A percentile compares a stretch with the other conserved stretches of the same genome.
Conservation (phyloP, 2,329 filamentous ascomycete genomes). For the Parasarocladium wereldwijsianum region DNA sequence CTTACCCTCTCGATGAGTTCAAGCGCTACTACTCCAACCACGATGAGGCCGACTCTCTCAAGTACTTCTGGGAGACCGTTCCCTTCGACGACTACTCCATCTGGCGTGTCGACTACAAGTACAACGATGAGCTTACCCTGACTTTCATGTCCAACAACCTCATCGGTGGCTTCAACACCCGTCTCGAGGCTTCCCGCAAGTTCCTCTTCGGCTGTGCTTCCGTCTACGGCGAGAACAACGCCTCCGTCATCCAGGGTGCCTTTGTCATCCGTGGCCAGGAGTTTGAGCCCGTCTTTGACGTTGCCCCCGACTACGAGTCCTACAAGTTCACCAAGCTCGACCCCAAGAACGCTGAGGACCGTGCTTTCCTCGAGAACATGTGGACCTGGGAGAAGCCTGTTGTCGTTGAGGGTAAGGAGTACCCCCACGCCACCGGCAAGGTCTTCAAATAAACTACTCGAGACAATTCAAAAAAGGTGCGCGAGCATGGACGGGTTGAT, state of each 20-base stretch:
- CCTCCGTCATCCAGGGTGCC: slow-evolving; percentile 82
- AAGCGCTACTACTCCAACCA: slow-evolving; percentile 99
- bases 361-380: slow-evolving; percentile 68
- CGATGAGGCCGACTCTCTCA: slow-evolving; percentile 71
- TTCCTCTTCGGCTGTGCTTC: slow-evolving; percentile 85
- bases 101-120: slow-evolving; percentile 95
- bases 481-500: slow-evolving; percentile 8
- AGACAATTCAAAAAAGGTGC: not conserved
- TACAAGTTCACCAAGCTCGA: slow-evolving; percentile 97
- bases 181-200: slow-evolving; percentile 96
- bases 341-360: slow-evolving; percentile 70
- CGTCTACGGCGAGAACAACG: slow-evolving; percentile 79
- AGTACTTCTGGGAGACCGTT: slow-evolving; percentile 97
- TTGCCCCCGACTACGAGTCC: slow-evolving; percentile 93
- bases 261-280: slow-evolving; percentile 94
- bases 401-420: slow-evolving; percentile 71
- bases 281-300: slow-evolving; percentile 73
- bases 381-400: slow-evolving; percentile 90
- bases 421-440: slow-evolving; percentile 82
- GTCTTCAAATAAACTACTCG: slow-evolving; percentile 77
- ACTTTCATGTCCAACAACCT: slow-evolving; percentile 99
- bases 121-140: slow-evolving; percentile 93
- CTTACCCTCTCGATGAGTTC: slow-evolving; percentile 85
- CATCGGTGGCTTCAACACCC: slow-evolving; percentile 93
- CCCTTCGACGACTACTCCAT: slow-evolving; percentile 92